Conservation (phyloP, 805 yeast species). For the Wickerhamia fluorescens region DNA sequence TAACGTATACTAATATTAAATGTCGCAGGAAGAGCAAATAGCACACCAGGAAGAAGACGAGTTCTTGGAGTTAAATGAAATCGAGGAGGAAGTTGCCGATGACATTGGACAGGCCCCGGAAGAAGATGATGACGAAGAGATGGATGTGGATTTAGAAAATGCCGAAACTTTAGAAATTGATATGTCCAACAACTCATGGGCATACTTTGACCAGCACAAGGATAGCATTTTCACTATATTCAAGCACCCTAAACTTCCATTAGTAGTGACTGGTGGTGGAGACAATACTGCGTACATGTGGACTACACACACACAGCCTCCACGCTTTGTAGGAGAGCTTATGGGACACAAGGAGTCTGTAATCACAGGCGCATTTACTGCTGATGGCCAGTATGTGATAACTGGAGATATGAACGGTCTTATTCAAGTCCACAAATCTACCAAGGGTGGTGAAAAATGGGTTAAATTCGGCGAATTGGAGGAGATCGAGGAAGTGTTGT, state of each 20-base stretch:
- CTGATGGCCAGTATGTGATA: slow-evolving; percentile 71
- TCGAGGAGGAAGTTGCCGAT: slow-evolving; percentile 27
- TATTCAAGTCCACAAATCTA: slow-evolving; percentile 62
- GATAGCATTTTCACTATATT: slow-evolving; percentile 84
- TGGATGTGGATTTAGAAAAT: slow-evolving; percentile 31
- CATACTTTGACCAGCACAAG: slow-evolving; percentile 82
- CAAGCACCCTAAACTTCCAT: slow-evolving; percentile 76
- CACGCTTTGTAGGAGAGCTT: slow-evolving; percentile 69
- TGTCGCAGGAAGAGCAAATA: slow-evolving; percentile 5
- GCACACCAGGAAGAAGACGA: slow-evolving; percentile 20
- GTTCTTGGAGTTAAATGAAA: slow-evolving; percentile 20
- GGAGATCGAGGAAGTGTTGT: slow-evolving; percentile 85
- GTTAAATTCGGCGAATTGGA: slow-evolving; percentile 58
- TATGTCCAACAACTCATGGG: slow-evolving; percentile 80
- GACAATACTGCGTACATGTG: slow-evolving; percentile 85
- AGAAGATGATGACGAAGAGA: slow-evolving; percentile 33
- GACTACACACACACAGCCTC: slow-evolving; percentile 87
- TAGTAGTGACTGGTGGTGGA: slow-evolving; percentile 92
- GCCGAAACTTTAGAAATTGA: slow-evolving; percentile 64
- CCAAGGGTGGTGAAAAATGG: slow-evolving; percentile 83
- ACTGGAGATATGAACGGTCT: slow-evolving; percentile 96
- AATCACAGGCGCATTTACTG: slow-evolving; percentile 73
- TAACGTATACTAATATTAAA: no score
- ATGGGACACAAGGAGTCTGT: slow-evolving; percentile 86
- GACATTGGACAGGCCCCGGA: slow-evolving; percentile 24